A percentile compares a stretch with the other conserved stretches of the same genome.
Evolutionary conservation across 768 basidiomycete species (phyloP).

Genomic region (Trametes sanguinea): DNA sequence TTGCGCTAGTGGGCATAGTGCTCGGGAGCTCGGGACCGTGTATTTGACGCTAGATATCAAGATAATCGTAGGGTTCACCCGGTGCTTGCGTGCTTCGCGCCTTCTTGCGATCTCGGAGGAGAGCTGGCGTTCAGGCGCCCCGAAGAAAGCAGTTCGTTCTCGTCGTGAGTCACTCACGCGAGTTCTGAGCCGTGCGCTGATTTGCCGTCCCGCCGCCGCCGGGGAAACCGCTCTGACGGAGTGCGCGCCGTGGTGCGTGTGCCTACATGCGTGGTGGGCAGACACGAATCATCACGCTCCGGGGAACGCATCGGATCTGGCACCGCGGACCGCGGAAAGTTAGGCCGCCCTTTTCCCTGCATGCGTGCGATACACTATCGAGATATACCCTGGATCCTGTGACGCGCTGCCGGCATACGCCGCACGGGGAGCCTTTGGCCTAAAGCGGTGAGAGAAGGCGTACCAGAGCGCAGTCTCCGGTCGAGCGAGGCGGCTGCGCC

Average conservation of each 20-base stretch:
- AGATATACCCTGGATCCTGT: constrained; percentile 1
- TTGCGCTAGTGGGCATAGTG: constrained; percentile 5
- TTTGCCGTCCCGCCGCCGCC: constrained; percentile 1
- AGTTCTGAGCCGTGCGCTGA: background rate
- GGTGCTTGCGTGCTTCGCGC: constrained; percentile 16
- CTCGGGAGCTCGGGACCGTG: constrained; percentile 24
- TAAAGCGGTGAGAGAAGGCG: constrained; percentile 8
- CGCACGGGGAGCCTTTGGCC: constrained; percentile 13
- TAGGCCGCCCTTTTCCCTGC: background rate
- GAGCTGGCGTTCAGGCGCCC: constrained; percentile 9
- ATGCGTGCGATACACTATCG: background rate
- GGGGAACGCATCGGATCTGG: constrained; percentile 13
- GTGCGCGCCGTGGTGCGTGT: background rate
- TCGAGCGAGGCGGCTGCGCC: constrained; percentile 20
- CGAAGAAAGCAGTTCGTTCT: constrained; percentile 5
- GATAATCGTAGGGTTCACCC: constrained; percentile 16
- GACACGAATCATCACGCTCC: background rate
- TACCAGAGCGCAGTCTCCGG: constrained; percentile 19
- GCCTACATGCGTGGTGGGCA: background rate
- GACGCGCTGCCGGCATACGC: constrained; percentile 13
- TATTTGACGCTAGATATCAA: constrained; percentile 20
- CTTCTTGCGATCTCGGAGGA: constrained; percentile 21
- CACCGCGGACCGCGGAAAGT: constrained; percentile 10
- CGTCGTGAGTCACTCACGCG: background rate
- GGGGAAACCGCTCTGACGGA: background rate